phyloP scores from a whole-genome alignment of 2,329 filamentous ascomycete species.

The Colletotrichum magnum region DNA sequence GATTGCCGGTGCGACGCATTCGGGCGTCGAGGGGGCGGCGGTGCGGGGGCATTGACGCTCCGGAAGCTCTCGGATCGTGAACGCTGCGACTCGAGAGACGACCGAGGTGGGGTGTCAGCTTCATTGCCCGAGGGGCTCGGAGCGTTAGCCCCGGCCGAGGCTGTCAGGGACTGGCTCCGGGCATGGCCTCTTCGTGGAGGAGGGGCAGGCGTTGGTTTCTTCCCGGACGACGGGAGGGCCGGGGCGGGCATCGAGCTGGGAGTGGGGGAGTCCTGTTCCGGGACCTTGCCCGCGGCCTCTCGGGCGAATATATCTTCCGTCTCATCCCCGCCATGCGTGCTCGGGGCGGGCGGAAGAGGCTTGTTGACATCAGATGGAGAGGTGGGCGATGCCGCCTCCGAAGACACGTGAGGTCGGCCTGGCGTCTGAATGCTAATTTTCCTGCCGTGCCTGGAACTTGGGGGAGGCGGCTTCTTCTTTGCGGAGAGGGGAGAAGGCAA shows the following conservation, averaged over 20 bases:
- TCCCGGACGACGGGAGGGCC: conserved; percentile 52
- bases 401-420: conserved; percentile 40
- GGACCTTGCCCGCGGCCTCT: conserved; percentile 66
- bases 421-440: conserved; percentile 68
- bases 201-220: conserved; percentile 64
- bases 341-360: conserved; percentile 70
- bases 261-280: conserved; percentile 54
- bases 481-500: conserved; percentile 53
- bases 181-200: conserved; percentile 64
- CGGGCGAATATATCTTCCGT: conserved; percentile 67
- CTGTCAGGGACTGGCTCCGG: conserved; percentile 53
- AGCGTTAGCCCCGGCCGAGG: conserved; percentile 40
- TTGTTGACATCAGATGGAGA: conserved; percentile 71
- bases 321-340: conserved; percentile 62
- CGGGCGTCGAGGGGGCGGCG: conserved; percentile 69
- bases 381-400: conserved; percentile 44
- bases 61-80: conserved; percentile 63
- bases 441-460: conserved; percentile 83
- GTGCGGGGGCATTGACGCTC: conserved; percentile 60
- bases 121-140: conserved; percentile 42
- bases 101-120: conserved; percentile 60
- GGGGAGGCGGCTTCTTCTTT: conserved; percentile 80
- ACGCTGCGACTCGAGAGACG: conserved; percentile 65
- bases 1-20: conserved; percentile 53
- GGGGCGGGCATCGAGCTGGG: conserved; percentile 49